Evolutionary conservation across 495 filamentous ascomycete species (phyloP).

Genomic region (Trichodelitschia bisporula): DNA sequence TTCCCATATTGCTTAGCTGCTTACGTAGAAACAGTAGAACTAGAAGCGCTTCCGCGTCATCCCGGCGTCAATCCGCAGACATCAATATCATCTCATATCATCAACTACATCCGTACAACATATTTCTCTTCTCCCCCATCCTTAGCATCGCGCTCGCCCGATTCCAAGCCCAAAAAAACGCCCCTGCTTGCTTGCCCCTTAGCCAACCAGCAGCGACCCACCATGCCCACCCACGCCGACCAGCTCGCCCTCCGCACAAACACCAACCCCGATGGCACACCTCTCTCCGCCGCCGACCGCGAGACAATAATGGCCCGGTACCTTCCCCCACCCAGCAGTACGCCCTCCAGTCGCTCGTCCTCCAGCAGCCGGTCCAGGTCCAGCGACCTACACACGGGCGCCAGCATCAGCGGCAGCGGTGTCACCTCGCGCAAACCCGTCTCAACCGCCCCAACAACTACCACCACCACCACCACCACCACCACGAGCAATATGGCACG

Average conservation of each 20-base stretch:
- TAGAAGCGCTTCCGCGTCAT: too few species aligned
- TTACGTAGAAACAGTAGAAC: too few species aligned
- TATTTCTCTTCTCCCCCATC: too few species aligned
- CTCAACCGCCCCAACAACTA: neutral
- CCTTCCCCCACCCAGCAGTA: slow-evolving; percentile 33
- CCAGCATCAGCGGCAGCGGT: neutral
- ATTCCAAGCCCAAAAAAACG: too few species aligned
- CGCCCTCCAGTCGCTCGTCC: slow-evolving; percentile 1
- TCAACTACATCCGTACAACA: too few species aligned
- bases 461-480: neutral
- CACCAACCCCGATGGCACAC: slow-evolving; percentile 27
- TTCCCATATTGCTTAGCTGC: too few species aligned
- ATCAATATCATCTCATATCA: too few species aligned
- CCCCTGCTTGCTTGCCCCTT: too few species aligned
- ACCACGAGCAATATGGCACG: neutral
- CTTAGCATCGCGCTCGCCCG: too few species aligned
- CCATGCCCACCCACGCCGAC: neutral
- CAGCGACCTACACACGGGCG: too few species aligned
- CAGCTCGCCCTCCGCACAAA: slow-evolving; percentile 34
- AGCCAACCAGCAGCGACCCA: too few species aligned
- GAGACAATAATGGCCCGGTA: slow-evolving; percentile 51
- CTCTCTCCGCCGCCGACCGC: slow-evolving; percentile 38
- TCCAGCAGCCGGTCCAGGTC: neutral
- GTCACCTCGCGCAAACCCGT: slow-evolving; percentile 1
- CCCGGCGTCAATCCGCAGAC: too few species aligned